Conservation (phyloP, 2,329 filamentous ascomycete genomes). For the Fonsecaea monophora region DNA sequence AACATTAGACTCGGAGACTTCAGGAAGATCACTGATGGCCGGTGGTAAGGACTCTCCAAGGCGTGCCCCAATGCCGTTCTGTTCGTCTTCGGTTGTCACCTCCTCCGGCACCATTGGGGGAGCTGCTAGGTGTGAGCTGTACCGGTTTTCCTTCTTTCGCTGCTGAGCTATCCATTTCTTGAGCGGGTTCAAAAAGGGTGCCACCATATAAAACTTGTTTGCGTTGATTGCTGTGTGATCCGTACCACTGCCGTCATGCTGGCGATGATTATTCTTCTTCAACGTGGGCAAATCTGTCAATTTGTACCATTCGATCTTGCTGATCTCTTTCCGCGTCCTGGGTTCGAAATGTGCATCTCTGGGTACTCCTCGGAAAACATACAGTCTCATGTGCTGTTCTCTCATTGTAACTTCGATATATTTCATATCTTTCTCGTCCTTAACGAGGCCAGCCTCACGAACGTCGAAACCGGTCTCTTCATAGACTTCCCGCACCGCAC, state of each 20-base stretch:
- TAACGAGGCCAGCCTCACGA: conserved; percentile 74
- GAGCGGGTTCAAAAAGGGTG: conserved; percentile 82
- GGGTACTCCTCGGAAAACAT: conserved; percentile 87
- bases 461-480: conserved; percentile 95
- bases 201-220: conserved; percentile 98
- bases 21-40: conserved; percentile 50
- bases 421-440: conserved; percentile 74
- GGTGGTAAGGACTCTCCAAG: conserved; percentile 35
- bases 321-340: conserved; percentile 93
- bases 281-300: conserved; percentile 85
- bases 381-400: conserved; percentile 90
- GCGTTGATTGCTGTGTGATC: conserved; percentile 66
- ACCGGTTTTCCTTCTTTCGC: conserved; percentile 69
- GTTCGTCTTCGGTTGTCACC: conserved; percentile 37
- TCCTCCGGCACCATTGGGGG: conserved; percentile 37
- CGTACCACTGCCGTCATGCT: conserved; percentile 60
- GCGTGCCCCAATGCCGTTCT: conserved; percentile 32
- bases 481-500: conserved; percentile 90
- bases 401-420: conserved; percentile 88
- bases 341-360: conserved; percentile 88
- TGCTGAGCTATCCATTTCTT: conserved; percentile 92
- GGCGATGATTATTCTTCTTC: conserved; percentile 67
- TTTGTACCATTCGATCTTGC: conserved; percentile 94
- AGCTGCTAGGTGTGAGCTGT: conserved; percentile 58
- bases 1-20: conserved; percentile 43